Evolutionary conservation across 148 eudicot genomes (phyloP).

Genomic region (Amaranthus palmeri): DNA sequence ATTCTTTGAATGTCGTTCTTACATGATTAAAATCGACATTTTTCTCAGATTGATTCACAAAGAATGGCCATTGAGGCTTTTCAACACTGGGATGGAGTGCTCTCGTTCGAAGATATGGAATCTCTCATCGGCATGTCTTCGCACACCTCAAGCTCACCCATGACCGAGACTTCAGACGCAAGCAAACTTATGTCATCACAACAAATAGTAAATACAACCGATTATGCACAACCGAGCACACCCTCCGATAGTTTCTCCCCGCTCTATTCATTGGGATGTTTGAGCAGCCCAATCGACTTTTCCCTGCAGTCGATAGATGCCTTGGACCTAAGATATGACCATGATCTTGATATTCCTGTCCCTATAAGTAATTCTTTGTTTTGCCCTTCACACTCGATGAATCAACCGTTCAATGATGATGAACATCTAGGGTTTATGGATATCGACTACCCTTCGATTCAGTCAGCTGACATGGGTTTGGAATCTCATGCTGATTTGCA

Average conservation of each 20-base stretch:
- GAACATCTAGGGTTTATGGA: slow-evolving; percentile 51
- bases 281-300: slow-evolving; percentile 52
- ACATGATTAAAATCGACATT: background rate
- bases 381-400: slow-evolving; percentile 38
- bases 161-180: slow-evolving; percentile 33
- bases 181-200: slow-evolving; percentile 33
- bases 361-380: slow-evolving; percentile 38
- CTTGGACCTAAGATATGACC: slow-evolving; percentile 47
- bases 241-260: slow-evolving; percentile 56
- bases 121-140: slow-evolving; percentile 43
- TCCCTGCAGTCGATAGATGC: slow-evolving; percentile 37
- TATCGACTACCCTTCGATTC: slow-evolving; percentile 38
- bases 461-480: slow-evolving; percentile 28
- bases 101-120: slow-evolving; percentile 53
- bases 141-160: slow-evolving; percentile 29
- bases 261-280: slow-evolving; percentile 53
- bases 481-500: slow-evolving; percentile 36
- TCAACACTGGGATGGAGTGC: slow-evolving; percentile 59
- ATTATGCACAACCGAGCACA: slow-evolving; percentile 34
- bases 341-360: slow-evolving; percentile 37
- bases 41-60: slow-evolving; percentile 56
- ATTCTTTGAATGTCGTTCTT: slow-evolving; percentile 12
- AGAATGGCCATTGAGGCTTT: slow-evolving; percentile 58
- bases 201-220: slow-evolving; percentile 26
- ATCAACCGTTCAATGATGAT: slow-evolving; percentile 39